A percentile compares a stretch with the other conserved stretches of the same genome.
These are phyloP conservation scores for Escallonia rubra DNA, from an alignment of 129 eudicot genomes.

Conservation along the genomic window DNA sequence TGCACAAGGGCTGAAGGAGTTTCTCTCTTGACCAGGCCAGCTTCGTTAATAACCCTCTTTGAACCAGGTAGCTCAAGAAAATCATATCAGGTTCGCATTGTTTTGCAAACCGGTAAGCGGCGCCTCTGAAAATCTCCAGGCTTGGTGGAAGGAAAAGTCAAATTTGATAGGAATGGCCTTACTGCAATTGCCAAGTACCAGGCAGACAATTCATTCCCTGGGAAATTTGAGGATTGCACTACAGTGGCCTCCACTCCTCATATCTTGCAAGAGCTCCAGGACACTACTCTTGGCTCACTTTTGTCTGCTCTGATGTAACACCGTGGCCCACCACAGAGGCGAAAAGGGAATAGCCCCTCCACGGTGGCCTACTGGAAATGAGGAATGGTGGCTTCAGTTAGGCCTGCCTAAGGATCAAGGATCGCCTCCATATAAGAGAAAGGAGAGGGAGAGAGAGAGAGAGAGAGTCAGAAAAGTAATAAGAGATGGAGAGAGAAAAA, in stretches of 20 bases:
- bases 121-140: slow-evolving; percentile 79
- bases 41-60: too few species aligned
- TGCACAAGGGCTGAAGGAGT: too few species aligned
- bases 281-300: slow-evolving; percentile 73
- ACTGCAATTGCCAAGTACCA: slow-evolving; percentile 72
- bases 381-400: slow-evolving; percentile 69
- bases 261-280: slow-evolving; percentile 73
- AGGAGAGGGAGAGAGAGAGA: too few species aligned
- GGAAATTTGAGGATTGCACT: slow-evolving; percentile 39
- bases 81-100: too few species aligned
- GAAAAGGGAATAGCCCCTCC: slow-evolving; percentile 81
- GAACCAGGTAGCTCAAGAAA: too few species aligned
- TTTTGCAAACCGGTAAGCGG: slow-evolving; percentile 79
- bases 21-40: too few species aligned
- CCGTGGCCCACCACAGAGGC: slow-evolving; percentile 74
- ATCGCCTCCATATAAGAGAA: slow-evolving; percentile 70
- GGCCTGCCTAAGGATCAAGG: slow-evolving; percentile 67
- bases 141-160: slow-evolving; percentile 90
- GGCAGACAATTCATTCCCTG: slow-evolving; percentile 50
- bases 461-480: too few species aligned
- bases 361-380: slow-evolving; percentile 82
- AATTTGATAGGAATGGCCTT: slow-evolving; percentile 81
- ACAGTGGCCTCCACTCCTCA: slow-evolving; percentile 47
- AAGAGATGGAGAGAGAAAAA: too few species aligned
- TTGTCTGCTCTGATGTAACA: slow-evolving; percentile 77